These are phyloP conservation scores for Solanum microdontum DNA, from an alignment of 257 asterid genomes.

Conservation along the genomic window DNA sequence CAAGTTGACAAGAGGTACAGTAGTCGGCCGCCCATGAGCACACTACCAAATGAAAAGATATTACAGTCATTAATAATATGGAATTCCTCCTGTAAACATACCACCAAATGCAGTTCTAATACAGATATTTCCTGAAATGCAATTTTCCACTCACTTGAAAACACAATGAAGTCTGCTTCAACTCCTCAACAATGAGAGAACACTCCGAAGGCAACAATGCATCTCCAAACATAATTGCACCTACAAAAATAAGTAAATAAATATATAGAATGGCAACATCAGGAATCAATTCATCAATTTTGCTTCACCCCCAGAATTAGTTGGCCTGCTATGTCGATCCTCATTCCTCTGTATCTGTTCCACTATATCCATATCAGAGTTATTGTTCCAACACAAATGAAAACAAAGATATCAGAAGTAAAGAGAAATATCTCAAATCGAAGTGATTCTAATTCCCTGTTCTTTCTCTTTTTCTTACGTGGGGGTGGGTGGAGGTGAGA, in stretches of 20 bases:
- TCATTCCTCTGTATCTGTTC: not conserved
- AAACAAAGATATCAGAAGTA: not conserved
- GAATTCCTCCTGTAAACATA: not conserved
- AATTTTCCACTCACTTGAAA: constrained; percentile 60
- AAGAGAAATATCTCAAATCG: not conserved
- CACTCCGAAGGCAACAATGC: constrained; percentile 82
- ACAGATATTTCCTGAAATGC: not conserved
- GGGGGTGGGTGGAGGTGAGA: not conserved
- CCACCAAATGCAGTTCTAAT: not conserved
- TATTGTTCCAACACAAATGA: not conserved
- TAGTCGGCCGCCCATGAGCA: constrained; percentile 98
- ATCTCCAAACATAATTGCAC: constrained; percentile 98
- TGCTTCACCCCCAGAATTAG: not conserved
- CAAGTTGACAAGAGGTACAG: constrained; percentile 73
- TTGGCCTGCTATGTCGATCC: not conserved
- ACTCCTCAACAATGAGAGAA: constrained; percentile 83
- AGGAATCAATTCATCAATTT: not conserved
- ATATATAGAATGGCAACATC: not conserved
- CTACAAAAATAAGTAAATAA: constrained; percentile 16
- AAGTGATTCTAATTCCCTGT: not conserved
- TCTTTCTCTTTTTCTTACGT: not conserved
- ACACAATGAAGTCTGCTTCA: constrained; percentile 77
- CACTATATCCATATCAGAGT: not conserved
- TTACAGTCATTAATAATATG: not conserved
- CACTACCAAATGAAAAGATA: constrained; percentile 34